Evolutionary conservation across 1,284 basidiomycete species (phyloP), one percentile per base, ranked within the genome.

Genomic region (Coriolopsis trogii): DNA sequence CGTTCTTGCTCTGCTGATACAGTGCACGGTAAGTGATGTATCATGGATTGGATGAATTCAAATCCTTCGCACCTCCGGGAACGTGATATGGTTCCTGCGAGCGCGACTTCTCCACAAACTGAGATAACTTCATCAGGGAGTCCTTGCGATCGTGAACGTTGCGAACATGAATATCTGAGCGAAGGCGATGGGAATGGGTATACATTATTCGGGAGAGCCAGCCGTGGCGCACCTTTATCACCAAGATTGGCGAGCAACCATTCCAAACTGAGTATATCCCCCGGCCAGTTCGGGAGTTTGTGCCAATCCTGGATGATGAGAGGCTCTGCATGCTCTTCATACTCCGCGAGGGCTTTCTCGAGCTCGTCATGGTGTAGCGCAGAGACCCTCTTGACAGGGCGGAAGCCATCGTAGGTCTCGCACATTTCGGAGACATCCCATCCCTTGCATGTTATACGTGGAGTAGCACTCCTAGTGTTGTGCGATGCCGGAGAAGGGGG

Each of bases 251-350:
- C 51, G 12, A 63, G 53, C 15, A 89, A 71, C 75, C 80, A 81
- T 13, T 85, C 79, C 1, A 80, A 55, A 24, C 67, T 74, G 61
- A 91, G 86, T 34, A 81, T 58, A 0, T 76, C 60, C 12, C 60
- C 60, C 1, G 75, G 75, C 89, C 89, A 91, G 2, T 61, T 56
- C 0, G 68, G 59, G 40, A 76, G 74, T 44, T 76, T 67, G 45
- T 89, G 78, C 67, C 79, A 80, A 16, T 76, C 79, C 46, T 80
- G 69, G 18, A 91, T 76, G 25, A 91, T 77, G 45, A 89, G 60
- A 2, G 89, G 89, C 10, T 69, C 56, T 1, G 85, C 87, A 8
- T 64, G 59, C 8, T 52, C 45, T 43, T 89, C 85, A 46, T 81
- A 75, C 5, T 70, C 51, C 24, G 67, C 54, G 23, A 89, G 72